phyloP scores from a whole-genome alignment of 1,139 yeast genomes.

The Blastobotrys ciferrii region DNA sequence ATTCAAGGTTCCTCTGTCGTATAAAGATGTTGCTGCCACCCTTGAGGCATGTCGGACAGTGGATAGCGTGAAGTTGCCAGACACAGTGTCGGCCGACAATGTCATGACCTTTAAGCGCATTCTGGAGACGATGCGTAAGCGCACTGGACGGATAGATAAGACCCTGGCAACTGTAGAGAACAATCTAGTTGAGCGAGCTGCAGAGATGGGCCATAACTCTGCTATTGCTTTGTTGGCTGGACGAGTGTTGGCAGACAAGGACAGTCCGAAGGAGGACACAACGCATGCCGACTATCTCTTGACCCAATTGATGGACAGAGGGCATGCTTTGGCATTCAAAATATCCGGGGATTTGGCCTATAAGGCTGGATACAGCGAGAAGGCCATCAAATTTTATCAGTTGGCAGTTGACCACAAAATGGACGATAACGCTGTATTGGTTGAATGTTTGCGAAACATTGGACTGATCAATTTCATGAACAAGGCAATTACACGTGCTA shows the following conservation, averaged over 20 bases:
- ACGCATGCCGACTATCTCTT: slow-evolving; percentile 61
- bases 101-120: slow-evolving; percentile 68
- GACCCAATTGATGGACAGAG: slow-evolving; percentile 55
- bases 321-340: slow-evolving; percentile 71
- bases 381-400: slow-evolving; percentile 49
- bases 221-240: slow-evolving; percentile 71
- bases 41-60: slow-evolving; percentile 26
- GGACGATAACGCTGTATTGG: slow-evolving; percentile 53
- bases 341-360: slow-evolving; percentile 71
- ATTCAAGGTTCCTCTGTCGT: slow-evolving; percentile 32
- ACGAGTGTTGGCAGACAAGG: slow-evolving; percentile 35
- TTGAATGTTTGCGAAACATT: slow-evolving; percentile 70
- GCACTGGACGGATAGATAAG: slow-evolving; percentile 55
- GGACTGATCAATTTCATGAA: slow-evolving; percentile 63
- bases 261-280: slow-evolving; percentile 49
- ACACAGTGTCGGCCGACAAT: slow-evolving; percentile 38
- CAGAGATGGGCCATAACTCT: slow-evolving; percentile 77
- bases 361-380: slow-evolving; percentile 51
- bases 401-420: slow-evolving; percentile 45
- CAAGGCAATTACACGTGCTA: slow-evolving; percentile 53
- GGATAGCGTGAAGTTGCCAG: slow-evolving; percentile 15
- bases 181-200: slow-evolving; percentile 73
- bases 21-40: slow-evolving; percentile 25
- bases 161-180: slow-evolving; percentile 55
- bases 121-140: slow-evolving; percentile 57